Evolutionary conservation across 257 asterid species (phyloP).

Genomic region (Nicotiana knightiana): DNA sequence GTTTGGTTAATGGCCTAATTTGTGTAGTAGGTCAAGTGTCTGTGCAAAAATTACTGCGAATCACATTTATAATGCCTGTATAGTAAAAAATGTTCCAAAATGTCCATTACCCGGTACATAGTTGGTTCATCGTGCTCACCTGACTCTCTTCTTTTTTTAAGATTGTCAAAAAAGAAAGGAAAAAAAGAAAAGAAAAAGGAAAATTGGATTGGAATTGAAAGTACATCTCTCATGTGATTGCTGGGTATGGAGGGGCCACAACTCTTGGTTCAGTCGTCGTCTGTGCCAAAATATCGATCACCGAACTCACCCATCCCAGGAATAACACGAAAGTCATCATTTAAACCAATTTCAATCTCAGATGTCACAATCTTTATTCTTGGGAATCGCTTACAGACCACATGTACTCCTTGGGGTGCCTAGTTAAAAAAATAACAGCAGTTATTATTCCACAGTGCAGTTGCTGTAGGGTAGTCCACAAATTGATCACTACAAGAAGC

Average conservation of each 20-base stretch:
- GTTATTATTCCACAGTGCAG: background rate
- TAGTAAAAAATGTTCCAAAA: slow-evolving; percentile 9
- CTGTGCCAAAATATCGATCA: slow-evolving; percentile 93
- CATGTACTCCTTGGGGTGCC: slow-evolving; percentile 99
- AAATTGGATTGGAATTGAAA: background rate
- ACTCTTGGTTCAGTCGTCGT: slow-evolving; percentile 48
- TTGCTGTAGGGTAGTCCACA: background rate
- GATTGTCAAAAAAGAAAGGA: too few relatives aligned
- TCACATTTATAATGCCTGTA: background rate
- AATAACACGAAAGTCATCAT: slow-evolving; percentile 76
- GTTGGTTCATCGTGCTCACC: background rate
- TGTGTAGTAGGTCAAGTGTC: background rate
- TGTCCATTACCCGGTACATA: background rate
- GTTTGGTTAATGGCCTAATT: too few relatives aligned
- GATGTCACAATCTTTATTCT: slow-evolving; percentile 95
- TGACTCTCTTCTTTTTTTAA: too few relatives aligned
- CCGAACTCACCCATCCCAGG: slow-evolving; percentile 99
- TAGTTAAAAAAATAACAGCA: slow-evolving; percentile 14
- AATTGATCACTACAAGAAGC: background rate
- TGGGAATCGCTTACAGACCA: slow-evolving; percentile 87
- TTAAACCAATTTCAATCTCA: slow-evolving; percentile 89
- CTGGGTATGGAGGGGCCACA: slow-evolving; percentile 1
- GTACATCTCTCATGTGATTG: background rate
- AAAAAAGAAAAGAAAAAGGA: too few relatives aligned
- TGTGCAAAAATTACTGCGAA: background rate